Conservation (phyloP, 306 rosid genomes). For the Gillenia trifoliata region DNA sequence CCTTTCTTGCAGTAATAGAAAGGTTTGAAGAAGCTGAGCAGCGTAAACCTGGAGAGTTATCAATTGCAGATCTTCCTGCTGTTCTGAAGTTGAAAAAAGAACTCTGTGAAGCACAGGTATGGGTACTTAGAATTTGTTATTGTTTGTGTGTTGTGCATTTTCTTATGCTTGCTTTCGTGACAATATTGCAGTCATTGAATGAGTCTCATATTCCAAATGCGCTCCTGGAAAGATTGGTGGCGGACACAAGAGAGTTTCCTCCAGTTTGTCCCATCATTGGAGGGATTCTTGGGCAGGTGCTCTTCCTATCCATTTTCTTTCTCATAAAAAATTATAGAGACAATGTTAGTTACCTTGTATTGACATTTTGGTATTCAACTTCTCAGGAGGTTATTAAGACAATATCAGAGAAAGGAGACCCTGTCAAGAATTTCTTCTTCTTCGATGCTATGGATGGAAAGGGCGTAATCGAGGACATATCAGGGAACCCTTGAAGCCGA, state of each 20-base stretch:
- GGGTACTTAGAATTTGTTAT: slow-evolving; percentile 5
- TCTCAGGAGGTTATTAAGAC: slow-evolving; percentile 91
- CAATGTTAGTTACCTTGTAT: background rate
- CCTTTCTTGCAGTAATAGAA: slow-evolving; percentile 54
- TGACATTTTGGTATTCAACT: slow-evolving; percentile 2
- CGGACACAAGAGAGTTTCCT: slow-evolving; percentile 67
- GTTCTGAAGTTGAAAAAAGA: slow-evolving; percentile 69
- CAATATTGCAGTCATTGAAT: slow-evolving; percentile 53
- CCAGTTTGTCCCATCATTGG: slow-evolving; percentile 92
- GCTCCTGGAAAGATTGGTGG: slow-evolving; percentile 69
- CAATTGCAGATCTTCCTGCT: slow-evolving; percentile 57
- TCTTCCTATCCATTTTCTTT: background rate
- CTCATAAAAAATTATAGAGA: background rate
- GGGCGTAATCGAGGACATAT: slow-evolving; percentile 76
- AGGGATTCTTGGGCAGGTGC: slow-evolving; percentile 96
- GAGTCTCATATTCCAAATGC: slow-evolving; percentile 66
- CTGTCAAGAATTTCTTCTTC: slow-evolving; percentile 75
- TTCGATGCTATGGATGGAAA: slow-evolving; percentile 85
- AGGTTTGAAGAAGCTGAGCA: slow-evolving; percentile 78
- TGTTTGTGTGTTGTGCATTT: slow-evolving; percentile 2
- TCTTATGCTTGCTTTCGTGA: slow-evolving; percentile 16
- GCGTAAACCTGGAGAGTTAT: slow-evolving; percentile 55
- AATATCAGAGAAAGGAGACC: slow-evolving; percentile 87
- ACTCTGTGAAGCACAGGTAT: slow-evolving; percentile 67
- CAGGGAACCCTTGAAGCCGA: slow-evolving; percentile 25